A percentile compares a stretch with the other conserved stretches of the same genome.
Evolutionary conservation across 1,284 basidiomycete genomes (phyloP).

Genomic region (Sanghuangporus baumii): DNA sequence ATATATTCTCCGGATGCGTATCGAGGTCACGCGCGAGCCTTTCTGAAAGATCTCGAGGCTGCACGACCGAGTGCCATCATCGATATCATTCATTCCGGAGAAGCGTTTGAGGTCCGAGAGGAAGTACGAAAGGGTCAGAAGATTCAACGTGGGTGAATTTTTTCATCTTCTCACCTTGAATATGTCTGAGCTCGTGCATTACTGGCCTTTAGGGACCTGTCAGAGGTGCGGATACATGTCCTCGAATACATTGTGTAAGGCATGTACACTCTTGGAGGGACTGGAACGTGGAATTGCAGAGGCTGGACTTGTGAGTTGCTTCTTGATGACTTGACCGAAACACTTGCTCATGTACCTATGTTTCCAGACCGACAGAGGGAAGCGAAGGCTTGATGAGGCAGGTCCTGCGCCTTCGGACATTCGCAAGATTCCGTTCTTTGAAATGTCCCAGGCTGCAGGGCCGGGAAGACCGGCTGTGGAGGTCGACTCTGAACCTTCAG

Average conservation of each 20-base stretch:
- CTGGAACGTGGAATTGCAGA: constrained; percentile 78
- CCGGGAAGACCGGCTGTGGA: constrained; percentile 5
- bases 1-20: constrained; percentile 99
- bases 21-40: constrained; percentile 89
- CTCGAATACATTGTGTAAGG: constrained; percentile 89
- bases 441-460: neutral
- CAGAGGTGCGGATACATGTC: constrained; percentile 89
- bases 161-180: neutral
- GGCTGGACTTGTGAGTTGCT: constrained; percentile 55
- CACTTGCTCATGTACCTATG: constrained; percentile 3
- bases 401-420: constrained; percentile 53
- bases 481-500: neutral
- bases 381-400: constrained; percentile 55
- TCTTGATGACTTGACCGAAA: constrained; percentile 6
- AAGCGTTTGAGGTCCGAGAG: constrained; percentile 78
- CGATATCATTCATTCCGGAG: constrained; percentile 96
- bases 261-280: constrained; percentile 85
- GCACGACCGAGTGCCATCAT: constrained; percentile 93
- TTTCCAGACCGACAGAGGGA: constrained; percentile 55
- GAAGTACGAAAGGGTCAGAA: constrained; percentile 76
- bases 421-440: constrained; percentile 62
- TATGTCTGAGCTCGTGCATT: neutral
- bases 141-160: constrained; percentile 55
- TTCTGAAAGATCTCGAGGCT: constrained; percentile 94
- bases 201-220: constrained; percentile 64